Percentiles rank a stretch among this genome's conserved stretches.
Conservation (phyloP, 2,329 filamentous ascomycete genomes). For the Elsinoe fawcettii region DNA sequence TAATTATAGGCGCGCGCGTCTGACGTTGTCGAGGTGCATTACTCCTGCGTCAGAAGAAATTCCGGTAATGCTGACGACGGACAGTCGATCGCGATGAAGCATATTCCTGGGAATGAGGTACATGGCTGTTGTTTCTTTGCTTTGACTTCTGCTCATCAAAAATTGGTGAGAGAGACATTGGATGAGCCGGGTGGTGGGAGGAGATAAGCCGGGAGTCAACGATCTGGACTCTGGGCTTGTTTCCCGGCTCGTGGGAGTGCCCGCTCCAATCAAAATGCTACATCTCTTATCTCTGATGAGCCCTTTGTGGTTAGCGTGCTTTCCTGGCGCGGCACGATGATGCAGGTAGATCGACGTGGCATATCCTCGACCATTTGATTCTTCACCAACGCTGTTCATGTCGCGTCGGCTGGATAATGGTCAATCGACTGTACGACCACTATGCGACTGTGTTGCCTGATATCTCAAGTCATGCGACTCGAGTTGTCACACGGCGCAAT, state of each 20-base stretch:
- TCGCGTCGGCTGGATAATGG: conserved; percentile 1
- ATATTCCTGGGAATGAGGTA: neutral
- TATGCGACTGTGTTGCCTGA: conserved; percentile 8
- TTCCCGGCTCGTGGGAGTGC: neutral
- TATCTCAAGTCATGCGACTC: conserved; percentile 5
- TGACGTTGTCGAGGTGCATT: neutral
- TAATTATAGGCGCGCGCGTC: neutral
- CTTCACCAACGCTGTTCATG: neutral
- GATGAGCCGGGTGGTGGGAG: neutral
- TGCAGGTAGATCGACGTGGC: conserved; percentile 11
- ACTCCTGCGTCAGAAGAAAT: conserved; percentile 3
- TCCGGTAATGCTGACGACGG: neutral
- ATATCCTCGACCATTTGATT: neutral
- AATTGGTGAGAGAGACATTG: neutral
- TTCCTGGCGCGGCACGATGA: conserved; percentile 10
- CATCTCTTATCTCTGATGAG: conserved; percentile 17
- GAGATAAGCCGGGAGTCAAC: conserved; percentile 7
- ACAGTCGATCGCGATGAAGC: neutral
- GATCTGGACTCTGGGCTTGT: neutral
- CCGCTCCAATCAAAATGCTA: conserved; percentile 15
- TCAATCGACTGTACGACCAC: neutral
- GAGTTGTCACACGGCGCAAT: conserved; percentile 6
- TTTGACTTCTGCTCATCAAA: neutral
- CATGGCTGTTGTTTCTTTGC: neutral
- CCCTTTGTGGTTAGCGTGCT: conserved; percentile 6